Percentiles rank a stretch among this genome's conserved stretches.
These are phyloP conservation scores for Podaxis sp. DNA, from an alignment of 768 basidiomycete species.

Conservation along the genomic window DNA sequence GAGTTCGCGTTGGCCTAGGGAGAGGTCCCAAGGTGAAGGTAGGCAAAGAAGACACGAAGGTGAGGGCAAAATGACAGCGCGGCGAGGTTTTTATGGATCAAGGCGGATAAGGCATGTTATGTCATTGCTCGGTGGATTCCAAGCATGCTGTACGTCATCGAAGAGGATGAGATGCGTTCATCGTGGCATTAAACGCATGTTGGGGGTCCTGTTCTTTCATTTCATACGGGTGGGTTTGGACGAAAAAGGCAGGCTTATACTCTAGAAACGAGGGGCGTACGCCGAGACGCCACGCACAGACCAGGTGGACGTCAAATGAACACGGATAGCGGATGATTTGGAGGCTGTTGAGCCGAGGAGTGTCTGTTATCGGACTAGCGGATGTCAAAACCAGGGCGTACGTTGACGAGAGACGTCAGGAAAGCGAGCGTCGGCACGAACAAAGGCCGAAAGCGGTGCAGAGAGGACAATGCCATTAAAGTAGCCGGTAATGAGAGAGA, in stretches of 20 bases:
- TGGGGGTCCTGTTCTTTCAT: slow-evolving; percentile 1
- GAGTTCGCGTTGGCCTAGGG: not conserved
- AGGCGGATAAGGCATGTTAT: slow-evolving; percentile 6
- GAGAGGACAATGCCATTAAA: too few relatives aligned
- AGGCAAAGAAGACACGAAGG: not conserved
- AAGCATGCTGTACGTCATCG: slow-evolving; percentile 7
- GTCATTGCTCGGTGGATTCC: not conserved
- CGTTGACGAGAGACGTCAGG: not conserved
- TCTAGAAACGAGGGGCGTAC: not conserved
- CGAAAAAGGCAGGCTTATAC: not conserved
- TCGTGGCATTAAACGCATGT: slow-evolving; percentile 6
- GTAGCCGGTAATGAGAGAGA: too few relatives aligned
- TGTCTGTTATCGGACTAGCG: not conserved
- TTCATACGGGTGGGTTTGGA: not conserved
- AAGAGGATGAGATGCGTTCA: not conserved
- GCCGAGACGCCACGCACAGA: slow-evolving; percentile 5
- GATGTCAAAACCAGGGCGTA: not conserved
- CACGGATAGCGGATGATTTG: not conserved
- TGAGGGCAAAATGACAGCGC: not conserved
- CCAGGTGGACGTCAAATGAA: not conserved
- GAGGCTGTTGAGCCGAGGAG: not conserved
- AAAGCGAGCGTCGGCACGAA: too few relatives aligned
- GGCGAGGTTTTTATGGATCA: slow-evolving; percentile 13
- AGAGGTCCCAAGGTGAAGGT: not conserved
- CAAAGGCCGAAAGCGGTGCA: too few relatives aligned